phyloP scores from a whole-genome alignment of 2,329 filamentous ascomycete genomes.

The Trichoderma afroharzianum region DNA sequence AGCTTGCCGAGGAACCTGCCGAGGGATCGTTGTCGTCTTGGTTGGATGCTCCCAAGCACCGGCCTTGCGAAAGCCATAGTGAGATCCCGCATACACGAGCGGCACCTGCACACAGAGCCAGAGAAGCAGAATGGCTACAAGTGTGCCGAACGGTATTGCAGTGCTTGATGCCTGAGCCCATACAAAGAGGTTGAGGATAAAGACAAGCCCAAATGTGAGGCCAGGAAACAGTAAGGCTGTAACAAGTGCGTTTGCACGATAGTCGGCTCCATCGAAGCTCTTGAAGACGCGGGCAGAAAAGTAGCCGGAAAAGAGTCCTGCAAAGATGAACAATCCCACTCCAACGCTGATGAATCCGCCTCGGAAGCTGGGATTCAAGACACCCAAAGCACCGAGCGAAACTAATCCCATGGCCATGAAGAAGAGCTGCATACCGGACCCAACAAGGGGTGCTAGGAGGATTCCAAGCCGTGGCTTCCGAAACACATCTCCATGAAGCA shows the following conservation, averaged over 20 bases:
- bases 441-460: constrained; percentile 74
- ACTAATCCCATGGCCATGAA: constrained; percentile 76
- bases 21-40: constrained; percentile 66
- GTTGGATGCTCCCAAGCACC: constrained; percentile 77
- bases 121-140: constrained; percentile 67
- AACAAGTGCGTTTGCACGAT: constrained; percentile 71
- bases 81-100: constrained; percentile 76
- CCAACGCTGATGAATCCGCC: constrained; percentile 85
- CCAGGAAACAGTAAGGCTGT: constrained; percentile 79
- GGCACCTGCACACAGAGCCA: constrained; percentile 87
- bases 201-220: constrained; percentile 68
- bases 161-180: constrained; percentile 89
- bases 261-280: constrained; percentile 73
- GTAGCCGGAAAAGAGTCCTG: constrained; percentile 81
- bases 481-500: constrained; percentile 86
- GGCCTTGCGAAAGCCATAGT: constrained; percentile 67
- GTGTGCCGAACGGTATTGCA: constrained; percentile 76
- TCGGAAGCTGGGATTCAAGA: constrained; percentile 84
- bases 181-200: constrained; percentile 82
- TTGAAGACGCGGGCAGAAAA: constrained; percentile 80
- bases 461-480: constrained; percentile 66
- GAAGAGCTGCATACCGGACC: constrained; percentile 81
- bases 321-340: constrained; percentile 77
- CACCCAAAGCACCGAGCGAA: constrained; percentile 67
- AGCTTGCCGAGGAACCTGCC: constrained; percentile 69